Percentiles rank a stretch among this genome's conserved stretches.
Evolutionary conservation across 306 rosid genomes (phyloP).

Genomic region (Trifolium repens): DNA sequence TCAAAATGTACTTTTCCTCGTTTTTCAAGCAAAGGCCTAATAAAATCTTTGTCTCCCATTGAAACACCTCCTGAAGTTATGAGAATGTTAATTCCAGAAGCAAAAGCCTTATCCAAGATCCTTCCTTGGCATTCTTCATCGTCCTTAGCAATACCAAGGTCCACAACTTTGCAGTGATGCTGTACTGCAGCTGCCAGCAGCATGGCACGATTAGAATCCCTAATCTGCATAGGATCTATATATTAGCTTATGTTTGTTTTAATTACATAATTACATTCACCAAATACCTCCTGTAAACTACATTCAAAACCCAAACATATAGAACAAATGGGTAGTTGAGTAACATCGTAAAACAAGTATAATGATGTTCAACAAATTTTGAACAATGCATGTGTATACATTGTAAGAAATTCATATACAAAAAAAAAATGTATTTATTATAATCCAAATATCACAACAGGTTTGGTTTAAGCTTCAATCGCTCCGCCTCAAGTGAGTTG

Average conservation of each 20-base stretch:
- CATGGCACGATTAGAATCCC: slow-evolving; percentile 98
- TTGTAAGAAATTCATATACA: slow-evolving; percentile 10
- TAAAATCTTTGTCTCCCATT: slow-evolving; percentile 96
- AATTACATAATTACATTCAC: slow-evolving; percentile 28
- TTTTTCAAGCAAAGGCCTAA: slow-evolving; percentile 77
- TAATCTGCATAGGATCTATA: slow-evolving; percentile 64
- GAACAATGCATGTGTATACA: not conserved
- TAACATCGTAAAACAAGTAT: slow-evolving; percentile 7
- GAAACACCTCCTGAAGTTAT: slow-evolving; percentile 98
- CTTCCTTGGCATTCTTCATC: slow-evolving; percentile 70
- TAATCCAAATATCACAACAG: slow-evolving; percentile 10
- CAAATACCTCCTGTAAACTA: slow-evolving; percentile 13
- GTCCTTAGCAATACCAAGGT: slow-evolving; percentile 87
- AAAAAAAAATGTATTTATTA: not conserved
- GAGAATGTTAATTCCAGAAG: slow-evolving; percentile 80
- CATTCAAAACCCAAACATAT: slow-evolving; percentile 28
- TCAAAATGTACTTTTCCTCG: slow-evolving; percentile 75
- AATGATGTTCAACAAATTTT: slow-evolving; percentile 6
- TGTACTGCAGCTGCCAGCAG: slow-evolving; percentile 76
- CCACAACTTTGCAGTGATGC: slow-evolving; percentile 77
- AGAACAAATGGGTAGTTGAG: slow-evolving; percentile 13
- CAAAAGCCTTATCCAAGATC: slow-evolving; percentile 71
- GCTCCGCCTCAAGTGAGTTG: slow-evolving; percentile 3
- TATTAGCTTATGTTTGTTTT: slow-evolving; percentile 40
- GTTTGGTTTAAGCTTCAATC: slow-evolving; percentile 18